Percentiles rank a stretch among this genome's conserved stretches.
Evolutionary conservation across 2,329 filamentous ascomycete genomes (phyloP).

Genomic region (Diaporthe capsici): DNA sequence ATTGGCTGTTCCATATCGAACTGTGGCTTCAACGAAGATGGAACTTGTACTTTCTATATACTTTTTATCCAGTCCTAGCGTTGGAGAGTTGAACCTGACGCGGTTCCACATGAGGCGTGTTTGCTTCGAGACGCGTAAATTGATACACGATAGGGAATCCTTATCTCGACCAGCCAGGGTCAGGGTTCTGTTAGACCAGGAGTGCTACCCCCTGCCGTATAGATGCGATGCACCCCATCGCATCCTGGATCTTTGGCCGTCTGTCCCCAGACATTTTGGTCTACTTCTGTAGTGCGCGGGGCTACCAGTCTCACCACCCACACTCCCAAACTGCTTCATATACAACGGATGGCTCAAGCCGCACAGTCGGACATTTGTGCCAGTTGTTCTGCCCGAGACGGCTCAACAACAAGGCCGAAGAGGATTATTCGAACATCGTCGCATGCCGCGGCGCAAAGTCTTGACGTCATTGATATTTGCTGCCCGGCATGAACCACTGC

Average conservation of each 20-base stretch:
- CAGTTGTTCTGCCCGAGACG: slow-evolving; percentile 7
- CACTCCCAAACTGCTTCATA: background rate
- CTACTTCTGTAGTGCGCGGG: background rate
- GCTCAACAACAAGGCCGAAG: slow-evolving; percentile 18
- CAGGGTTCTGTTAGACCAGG: background rate
- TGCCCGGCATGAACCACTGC: slow-evolving; percentile 1
- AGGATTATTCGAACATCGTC: background rate
- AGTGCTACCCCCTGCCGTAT: background rate
- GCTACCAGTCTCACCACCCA: background rate
- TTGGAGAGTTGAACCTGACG: background rate
- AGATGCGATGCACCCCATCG: background rate
- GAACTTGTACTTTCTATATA: background rate
- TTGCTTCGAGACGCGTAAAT: slow-evolving; percentile 37
- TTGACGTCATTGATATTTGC: slow-evolving; percentile 20
- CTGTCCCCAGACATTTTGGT: background rate
- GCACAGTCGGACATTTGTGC: slow-evolving; percentile 15
- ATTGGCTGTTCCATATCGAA: slow-evolving; percentile 59
- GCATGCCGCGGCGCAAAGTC: slow-evolving; percentile 16
- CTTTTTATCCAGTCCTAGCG: background rate
- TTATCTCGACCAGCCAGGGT: slow-evolving; percentile 26
- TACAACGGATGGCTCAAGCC: background rate
- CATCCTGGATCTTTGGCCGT: background rate
- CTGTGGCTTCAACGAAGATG: background rate
- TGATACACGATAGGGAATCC: slow-evolving; percentile 35
- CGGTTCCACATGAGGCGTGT: slow-evolving; percentile 11